Base-by-base conservation (phyloP, 2,329 filamentous ascomycete species). In the Diaporthe batatas region DNA sequence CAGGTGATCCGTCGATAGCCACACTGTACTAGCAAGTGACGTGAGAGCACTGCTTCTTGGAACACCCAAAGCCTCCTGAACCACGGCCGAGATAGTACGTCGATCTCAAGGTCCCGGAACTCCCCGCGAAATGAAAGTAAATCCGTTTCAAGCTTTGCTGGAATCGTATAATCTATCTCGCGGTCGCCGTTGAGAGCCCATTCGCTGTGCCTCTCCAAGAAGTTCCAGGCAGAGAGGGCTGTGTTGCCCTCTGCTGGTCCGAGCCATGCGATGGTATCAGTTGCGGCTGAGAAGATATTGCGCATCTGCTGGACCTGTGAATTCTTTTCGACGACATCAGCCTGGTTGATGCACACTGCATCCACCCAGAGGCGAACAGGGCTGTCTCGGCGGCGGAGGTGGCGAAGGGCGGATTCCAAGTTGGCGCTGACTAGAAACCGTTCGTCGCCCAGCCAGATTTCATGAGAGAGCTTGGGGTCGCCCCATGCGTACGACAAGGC, bases 281-380 rank as follows among this genome's bases (percentile, higher is more conserved):
- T 59, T 8, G 68, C 68, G n/a, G 29, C n/a, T 6, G 68, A 44
- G 7, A 47, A 70, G 32, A 51, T 49, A 1, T 36, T n/a, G 14
- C 68, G 39, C 54, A 70, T 59, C 21, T 70, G 68, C 18, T 70
- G 68, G 6, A 70, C 68, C 6, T 70, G 53, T 4, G 34, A 29
- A 7, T n/a, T 70, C 53, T 49, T 49, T 14, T 70, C 68, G 8
- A 21, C 12, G 6, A 51, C 3, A 25, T 70, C 42, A 1, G 0
- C 29, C 21, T 59, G 53, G 21, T 70, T 70, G 39, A 70, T 59
- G 18, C 68, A 70, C 18, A 70, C 36, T 23, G 42, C 68, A n/a
- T 70, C 68, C 8, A 70, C n/a, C 68, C 68, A 70, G 14, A 70
- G 54, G 10, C 54, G 54, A n/a, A 70, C 29, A 12, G 54, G 51